A percentile compares a stretch with the other conserved stretches of the same genome.
Evolutionary conservation across 148 eudicot species (phyloP).

Genomic region (Arctostaphylos glauca): DNA sequence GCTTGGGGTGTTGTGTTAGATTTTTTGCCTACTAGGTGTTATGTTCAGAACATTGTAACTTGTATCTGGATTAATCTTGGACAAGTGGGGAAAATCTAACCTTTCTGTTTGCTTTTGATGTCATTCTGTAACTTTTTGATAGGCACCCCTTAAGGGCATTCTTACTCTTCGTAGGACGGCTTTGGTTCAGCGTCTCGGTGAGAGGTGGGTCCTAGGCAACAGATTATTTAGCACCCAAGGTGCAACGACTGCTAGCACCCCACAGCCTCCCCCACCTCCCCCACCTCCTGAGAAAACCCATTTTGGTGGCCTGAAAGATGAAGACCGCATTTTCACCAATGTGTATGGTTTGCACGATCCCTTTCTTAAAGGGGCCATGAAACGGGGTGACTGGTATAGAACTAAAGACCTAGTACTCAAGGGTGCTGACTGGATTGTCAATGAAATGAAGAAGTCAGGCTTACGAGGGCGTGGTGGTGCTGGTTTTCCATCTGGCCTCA

Average conservation of each 20-base stretch:
- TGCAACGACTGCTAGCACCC: slow-evolving; percentile 63
- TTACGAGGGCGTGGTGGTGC: slow-evolving; percentile 99
- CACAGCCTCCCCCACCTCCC: slow-evolving; percentile 89
- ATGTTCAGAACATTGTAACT: background rate
- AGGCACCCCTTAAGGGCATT: slow-evolving; percentile 80
- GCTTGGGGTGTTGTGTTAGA: background rate
- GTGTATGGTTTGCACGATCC: slow-evolving; percentile 87
- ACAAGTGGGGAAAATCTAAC: background rate
- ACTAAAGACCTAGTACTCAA: slow-evolving; percentile 89
- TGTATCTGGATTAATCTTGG: background rate
- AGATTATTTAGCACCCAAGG: slow-evolving; percentile 82
- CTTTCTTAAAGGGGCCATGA: slow-evolving; percentile 92
- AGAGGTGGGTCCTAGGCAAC: slow-evolving; percentile 36
- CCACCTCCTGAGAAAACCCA: slow-evolving; percentile 98
- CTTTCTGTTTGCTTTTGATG: background rate
- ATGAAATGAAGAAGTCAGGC: slow-evolving; percentile 92
- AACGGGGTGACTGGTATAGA: slow-evolving; percentile 95
- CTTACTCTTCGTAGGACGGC: slow-evolving; percentile 55
- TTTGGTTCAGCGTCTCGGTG: slow-evolving; percentile 34
- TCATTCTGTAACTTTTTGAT: slow-evolving; percentile 8
- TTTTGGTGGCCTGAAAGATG: slow-evolving; percentile 93
- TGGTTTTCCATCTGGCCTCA: slow-evolving; percentile 94
- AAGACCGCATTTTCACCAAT: slow-evolving; percentile 94
- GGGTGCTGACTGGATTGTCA: slow-evolving; percentile 94
- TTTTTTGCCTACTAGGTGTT: background rate